Base-by-base conservation (phyloP, 768 basidiomycete species). In the Rhizopogon rudus region DNA sequence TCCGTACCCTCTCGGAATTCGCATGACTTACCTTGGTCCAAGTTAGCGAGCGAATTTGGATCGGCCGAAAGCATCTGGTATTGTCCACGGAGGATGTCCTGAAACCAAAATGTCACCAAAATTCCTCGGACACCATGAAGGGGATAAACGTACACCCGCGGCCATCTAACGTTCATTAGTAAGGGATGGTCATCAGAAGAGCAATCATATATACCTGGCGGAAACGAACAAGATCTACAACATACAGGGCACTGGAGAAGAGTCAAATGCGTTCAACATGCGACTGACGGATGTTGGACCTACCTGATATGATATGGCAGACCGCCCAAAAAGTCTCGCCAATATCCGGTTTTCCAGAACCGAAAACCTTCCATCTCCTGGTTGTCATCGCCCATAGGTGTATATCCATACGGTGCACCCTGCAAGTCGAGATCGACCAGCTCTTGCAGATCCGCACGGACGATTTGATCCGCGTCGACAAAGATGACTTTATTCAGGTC, bases 401-500 rank as follows among this genome's bases (percentile, higher is more conserved):
- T 91, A 63, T 95, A 98, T 0, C 88, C 94, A 61, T 98, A 98
- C 1, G 96, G 94, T 0, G 93, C 91, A 0, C 94, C 94, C 28
- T 93, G 83, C 10, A 99, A 76, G 65, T 99, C 90, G 49, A 97
- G 71, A 62, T 97, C 90, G n/a, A 97, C 87, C 12, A 99, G 78
- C 65, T 98, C 93, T 67, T 95, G 86, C 60, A 98, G 73, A 70
- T 99, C 96, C n/a, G 93, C 84, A 3, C 97, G 86, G 7, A 99
- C 94, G 56, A 99, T 98, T 73, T 94, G 93, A 68, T 96, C 93
- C 0, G 96, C 96, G 65, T 98, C 97, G 49, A 99, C 96, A 66
- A 99, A 98, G 61, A 99, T 95, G 59, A 99, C 96, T 68, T 97
- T 97, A 75, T 98, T 95, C 55, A 99, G 82, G 71, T 96, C 92